Evolutionary conservation across 2,329 filamentous ascomycete genomes (phyloP), one percentile per base, ranked within the genome.

Genomic region (Cladorrhinum sp.): DNA sequence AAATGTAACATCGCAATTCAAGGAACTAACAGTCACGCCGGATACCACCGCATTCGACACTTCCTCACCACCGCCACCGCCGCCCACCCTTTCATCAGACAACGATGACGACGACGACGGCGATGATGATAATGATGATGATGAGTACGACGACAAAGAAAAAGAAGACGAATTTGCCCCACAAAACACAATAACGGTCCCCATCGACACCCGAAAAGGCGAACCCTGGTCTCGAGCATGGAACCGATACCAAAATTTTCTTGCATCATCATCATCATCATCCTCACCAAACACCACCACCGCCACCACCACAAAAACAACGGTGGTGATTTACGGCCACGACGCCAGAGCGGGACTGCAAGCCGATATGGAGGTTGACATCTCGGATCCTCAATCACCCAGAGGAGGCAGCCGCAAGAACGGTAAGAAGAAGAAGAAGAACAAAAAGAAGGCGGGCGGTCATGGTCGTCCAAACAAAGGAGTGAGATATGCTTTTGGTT

Each of bases 291-390:
- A 6, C 3, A 14, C n/a, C 36, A n/a, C n/a, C n/a, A n/a, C 36
- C 18, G 23, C 18, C 1, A 16, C 1, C 23, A 16, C 1, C 57
- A 69, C 26, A 53, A 64, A 12, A 66, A 74, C 28, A 9, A 84
- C 79, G 46, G 91, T 90, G 0, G 88, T 96, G 46, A 82, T 96
- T 60, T 97, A 96, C 74, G 93, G 93, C 4, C 94, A 98, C 72
- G 91, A 97, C 72, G 85, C 91, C 21, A 87, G 87, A 69, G 76
- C 77, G 2, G 92, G 92, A 0, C 81, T 96, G 24, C 67, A 68
- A 54, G 56, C 60, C 42, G 48, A 58, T 3, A 53, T 62, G 24
- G 26, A 62, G 12, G 62, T 57, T 33, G 65, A 68, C 51, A 67
- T 68, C 74, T 89, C 18, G 74, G 26, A 28, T 9, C 58, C 62